phyloP scores from a whole-genome alignment of 73 alveolate genomes.

The Paramecium sexaurelia region DNA sequence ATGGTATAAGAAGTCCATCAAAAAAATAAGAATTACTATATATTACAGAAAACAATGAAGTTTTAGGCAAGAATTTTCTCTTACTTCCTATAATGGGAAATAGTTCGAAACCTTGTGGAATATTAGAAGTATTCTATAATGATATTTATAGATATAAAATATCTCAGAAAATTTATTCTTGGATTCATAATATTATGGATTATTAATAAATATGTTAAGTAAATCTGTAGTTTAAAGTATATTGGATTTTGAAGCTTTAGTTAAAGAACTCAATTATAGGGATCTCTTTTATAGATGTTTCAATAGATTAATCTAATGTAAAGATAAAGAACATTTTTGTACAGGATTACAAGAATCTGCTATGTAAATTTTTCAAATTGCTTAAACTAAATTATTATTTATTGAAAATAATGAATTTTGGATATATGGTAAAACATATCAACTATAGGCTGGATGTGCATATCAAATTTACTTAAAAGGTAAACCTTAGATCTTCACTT shows the following conservation, averaged over 20 bases:
- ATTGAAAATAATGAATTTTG: background rate
- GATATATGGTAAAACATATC: background rate
- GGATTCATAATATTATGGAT: conserved; percentile 52
- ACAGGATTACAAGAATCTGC: background rate
- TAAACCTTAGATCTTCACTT: background rate
- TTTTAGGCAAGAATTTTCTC: conserved; percentile 13
- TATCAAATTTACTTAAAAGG: background rate
- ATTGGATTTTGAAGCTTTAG: conserved; percentile 32
- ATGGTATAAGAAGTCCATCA: conserved; percentile 28
- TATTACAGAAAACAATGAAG: conserved; percentile 18
- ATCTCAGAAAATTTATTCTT: background rate
- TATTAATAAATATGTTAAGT: conserved; percentile 36
- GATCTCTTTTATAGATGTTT: conserved; percentile 36
- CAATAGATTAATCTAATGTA: background rate
- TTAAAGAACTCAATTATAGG: conserved; percentile 19
- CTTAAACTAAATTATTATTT: background rate
- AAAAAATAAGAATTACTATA: conserved; percentile 31
- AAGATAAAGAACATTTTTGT: background rate
- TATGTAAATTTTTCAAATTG: background rate
- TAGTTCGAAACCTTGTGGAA: conserved; percentile 20
- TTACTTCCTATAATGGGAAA: conserved; percentile 40
- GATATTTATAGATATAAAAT: conserved; percentile 5
- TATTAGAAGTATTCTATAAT: background rate
- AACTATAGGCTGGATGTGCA: conserved; percentile 44
- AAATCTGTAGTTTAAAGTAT: conserved; percentile 28